Conservation (phyloP, 1,139 yeast genomes). For the Geotrichum reessii region DNA sequence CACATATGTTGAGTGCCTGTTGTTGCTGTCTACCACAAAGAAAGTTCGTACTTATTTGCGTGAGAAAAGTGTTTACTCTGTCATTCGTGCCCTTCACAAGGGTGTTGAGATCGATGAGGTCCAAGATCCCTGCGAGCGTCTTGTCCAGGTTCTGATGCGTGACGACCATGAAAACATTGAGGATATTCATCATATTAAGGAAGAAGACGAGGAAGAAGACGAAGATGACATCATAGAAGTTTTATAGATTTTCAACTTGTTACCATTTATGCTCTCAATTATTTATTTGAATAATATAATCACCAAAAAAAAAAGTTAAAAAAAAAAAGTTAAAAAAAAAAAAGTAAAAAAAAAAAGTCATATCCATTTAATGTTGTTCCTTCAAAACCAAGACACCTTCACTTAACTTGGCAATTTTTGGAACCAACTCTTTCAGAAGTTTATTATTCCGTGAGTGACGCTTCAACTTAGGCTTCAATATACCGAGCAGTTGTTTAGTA, state of each 20-base stretch:
- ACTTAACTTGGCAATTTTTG: slow-evolving; percentile 60
- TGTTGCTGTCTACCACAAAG: slow-evolving; percentile 70
- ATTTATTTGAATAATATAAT: neutral
- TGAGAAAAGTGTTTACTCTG: slow-evolving; percentile 71
- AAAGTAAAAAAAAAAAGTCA: neutral
- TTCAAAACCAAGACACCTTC: slow-evolving; percentile 57
- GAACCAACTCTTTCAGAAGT: slow-evolving; percentile 61
- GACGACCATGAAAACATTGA: slow-evolving; percentile 65
- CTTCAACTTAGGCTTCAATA: slow-evolving; percentile 58
- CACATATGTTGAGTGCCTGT: slow-evolving; percentile 64
- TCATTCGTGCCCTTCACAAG: slow-evolving; percentile 79
- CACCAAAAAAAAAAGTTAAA: neutral
- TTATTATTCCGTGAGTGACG: slow-evolving; percentile 65
- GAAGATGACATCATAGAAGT: slow-evolving; percentile 31
- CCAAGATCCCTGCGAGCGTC: slow-evolving; percentile 44
- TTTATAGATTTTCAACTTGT: slow-evolving; percentile 11
- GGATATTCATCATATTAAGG: slow-evolving; percentile 50
- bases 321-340: neutral
- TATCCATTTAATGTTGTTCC: neutral
- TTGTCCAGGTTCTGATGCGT: slow-evolving; percentile 85
- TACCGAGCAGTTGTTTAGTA: slow-evolving; percentile 58
- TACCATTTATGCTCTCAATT: neutral
- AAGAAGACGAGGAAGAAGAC: slow-evolving; percentile 38
- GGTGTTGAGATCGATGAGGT: slow-evolving; percentile 59
- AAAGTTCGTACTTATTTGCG: slow-evolving; percentile 70